A percentile compares a stretch with the other conserved stretches of the same genome.
These are phyloP conservation scores for Lunularia cruciata DNA, from an alignment of 225 moss, liverwort and hornwort species.

Conservation along the genomic window DNA sequence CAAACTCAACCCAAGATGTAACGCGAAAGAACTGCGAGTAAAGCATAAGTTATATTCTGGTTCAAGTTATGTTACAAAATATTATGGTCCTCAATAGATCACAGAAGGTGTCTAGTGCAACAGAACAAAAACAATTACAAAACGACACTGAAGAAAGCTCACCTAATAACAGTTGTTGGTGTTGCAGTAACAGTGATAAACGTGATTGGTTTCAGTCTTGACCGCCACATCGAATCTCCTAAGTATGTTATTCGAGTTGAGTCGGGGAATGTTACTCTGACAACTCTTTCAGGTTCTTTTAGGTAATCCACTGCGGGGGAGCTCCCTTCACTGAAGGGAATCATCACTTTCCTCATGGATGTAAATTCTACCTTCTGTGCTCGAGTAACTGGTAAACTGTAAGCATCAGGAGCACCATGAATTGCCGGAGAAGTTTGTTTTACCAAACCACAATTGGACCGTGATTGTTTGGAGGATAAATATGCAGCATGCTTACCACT, in stretches of 20 bases:
- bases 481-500: neutral
- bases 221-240: slow-evolving; percentile 71
- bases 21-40: neutral
- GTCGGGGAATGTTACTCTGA: slow-evolving; percentile 86
- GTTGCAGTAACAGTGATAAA: slow-evolving; percentile 83
- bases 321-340: slow-evolving; percentile 66
- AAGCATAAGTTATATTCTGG: too few species aligned
- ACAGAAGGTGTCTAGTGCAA: neutral
- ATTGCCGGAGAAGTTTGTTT: neutral
- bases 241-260: slow-evolving; percentile 76
- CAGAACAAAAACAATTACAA: neutral
- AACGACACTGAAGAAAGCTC: neutral
- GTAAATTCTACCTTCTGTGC: slow-evolving; percentile 66
- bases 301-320: slow-evolving; percentile 62
- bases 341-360: slow-evolving; percentile 66
- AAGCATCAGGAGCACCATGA: neutral
- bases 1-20: neutral
- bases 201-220: slow-evolving; percentile 62
- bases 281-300: slow-evolving; percentile 74
- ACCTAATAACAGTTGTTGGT: slow-evolving; percentile 74
- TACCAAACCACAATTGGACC: neutral
- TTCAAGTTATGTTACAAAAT: neutral
- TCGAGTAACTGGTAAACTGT: slow-evolving; percentile 24
- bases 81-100: too few species aligned
- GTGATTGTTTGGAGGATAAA: neutral